Evolutionary conservation across 495 filamentous ascomycete genomes (phyloP).

Genomic region (Clohesyomyces aquaticus): DNA sequence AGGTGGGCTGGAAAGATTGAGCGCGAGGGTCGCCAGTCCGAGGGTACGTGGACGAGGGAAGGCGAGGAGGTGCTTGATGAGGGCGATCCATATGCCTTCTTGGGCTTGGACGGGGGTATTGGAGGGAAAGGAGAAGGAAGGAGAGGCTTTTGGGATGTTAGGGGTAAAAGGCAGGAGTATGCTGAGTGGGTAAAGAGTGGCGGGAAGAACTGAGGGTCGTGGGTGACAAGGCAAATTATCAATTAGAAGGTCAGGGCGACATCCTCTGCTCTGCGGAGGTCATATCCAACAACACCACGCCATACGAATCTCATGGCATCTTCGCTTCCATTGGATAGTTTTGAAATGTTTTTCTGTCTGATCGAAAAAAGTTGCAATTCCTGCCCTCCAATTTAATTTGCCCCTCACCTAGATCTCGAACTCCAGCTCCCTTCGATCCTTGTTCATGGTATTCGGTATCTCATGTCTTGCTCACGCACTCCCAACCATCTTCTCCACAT

Average conservation of each 20-base stretch:
- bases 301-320: no score
- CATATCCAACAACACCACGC: no score
- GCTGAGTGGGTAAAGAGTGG: slow-evolving; percentile 47
- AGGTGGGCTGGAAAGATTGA: slow-evolving; percentile 49
- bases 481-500: slow-evolving; percentile 7
- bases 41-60: slow-evolving; percentile 28
- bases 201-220: slow-evolving; percentile 18
- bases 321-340: no score
- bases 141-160: slow-evolving; percentile 51
- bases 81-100: slow-evolving; percentile 47
- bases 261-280: neutral
- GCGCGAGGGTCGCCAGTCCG: slow-evolving; percentile 32
- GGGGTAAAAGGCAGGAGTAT: slow-evolving; percentile 50
- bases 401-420: neutral
- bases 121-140: slow-evolving; percentile 44
- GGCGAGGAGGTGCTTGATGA: slow-evolving; percentile 37
- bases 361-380: no score
- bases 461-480: slow-evolving; percentile 11
- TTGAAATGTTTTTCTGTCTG: no score
- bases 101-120: slow-evolving; percentile 29
- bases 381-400: neutral
- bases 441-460: no score
- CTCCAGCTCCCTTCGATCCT: no score
- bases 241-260: neutral
- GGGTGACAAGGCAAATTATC: neutral